Evolutionary conservation across 208 protist species (phyloP).

Genomic region (Leishmania major): DNA sequence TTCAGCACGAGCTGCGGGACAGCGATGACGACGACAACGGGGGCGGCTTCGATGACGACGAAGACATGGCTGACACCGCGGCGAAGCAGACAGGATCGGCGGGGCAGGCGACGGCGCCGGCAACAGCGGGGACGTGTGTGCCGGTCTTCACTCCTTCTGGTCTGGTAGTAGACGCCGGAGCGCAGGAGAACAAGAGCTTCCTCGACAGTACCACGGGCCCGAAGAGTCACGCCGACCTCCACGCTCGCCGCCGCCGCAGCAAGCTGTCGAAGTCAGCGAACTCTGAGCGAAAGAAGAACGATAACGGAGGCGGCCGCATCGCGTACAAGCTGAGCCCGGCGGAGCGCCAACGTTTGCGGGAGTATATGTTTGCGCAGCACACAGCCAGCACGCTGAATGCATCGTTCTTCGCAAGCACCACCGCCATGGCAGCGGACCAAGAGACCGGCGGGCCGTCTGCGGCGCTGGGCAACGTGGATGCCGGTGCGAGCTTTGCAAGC

Average conservation of each 20-base stretch:
- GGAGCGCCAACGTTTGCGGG: conserved; percentile 33
- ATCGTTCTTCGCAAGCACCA: conserved; percentile 9
- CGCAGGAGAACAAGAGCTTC: background rate
- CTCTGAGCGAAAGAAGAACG: conserved; percentile 2
- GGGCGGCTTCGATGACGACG: background rate
- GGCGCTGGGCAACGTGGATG: background rate
- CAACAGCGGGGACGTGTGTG: background rate
- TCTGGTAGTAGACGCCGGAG: conserved; percentile 1
- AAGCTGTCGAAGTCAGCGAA: background rate
- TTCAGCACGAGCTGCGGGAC: conserved; percentile 61
- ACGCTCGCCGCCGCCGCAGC: background rate
- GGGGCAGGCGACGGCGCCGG: background rate
- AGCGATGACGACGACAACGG: conserved; percentile 10
- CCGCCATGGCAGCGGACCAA: conserved; percentile 3
- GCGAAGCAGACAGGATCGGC: background rate
- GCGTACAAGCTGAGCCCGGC: conserved; percentile 25
- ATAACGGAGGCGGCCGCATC: conserved; percentile 13
- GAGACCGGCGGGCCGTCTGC: background rate
- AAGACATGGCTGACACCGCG: background rate
- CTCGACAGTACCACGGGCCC: background rate
- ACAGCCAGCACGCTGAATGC: conserved; percentile 1
- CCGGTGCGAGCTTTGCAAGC: conserved; percentile 8
- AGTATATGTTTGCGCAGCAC: conserved; percentile 22
- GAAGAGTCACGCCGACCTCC: background rate
- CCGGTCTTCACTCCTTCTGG: conserved; percentile 10